Base-by-base conservation (phyloP, 192 early-diverging fungal species). In the Coemansia sp. region DNA sequence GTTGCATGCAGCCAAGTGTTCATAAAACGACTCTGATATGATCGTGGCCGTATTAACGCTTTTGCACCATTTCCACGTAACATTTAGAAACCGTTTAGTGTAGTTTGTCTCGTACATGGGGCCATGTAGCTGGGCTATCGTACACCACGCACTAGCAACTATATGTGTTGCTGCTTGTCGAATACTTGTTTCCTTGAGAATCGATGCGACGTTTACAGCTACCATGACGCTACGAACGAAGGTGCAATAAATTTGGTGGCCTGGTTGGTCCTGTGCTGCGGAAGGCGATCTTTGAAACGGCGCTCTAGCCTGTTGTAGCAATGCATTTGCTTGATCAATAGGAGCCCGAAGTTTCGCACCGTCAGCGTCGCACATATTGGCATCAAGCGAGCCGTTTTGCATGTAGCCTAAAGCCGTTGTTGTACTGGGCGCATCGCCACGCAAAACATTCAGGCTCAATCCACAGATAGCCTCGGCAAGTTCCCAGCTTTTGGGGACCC, bases 1-100 rank as follows among this genome's bases (percentile, higher is more conserved):
- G 60, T 72, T 75, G 21, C 52, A 48, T n/a, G 67, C 60, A 36
- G 38, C 66, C 7, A 83, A 52, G 49, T 75, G 62, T 11, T 26
- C 41, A 0, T 56, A 21, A 23, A 83, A 34, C 6, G 61, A 30
- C 2, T 39, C 30, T 1, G 55, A 15, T 46, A 83, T 46, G 1
- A 48, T 14, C 0, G 14, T 11, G 16, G 44, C 65, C 8, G 55
- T 66, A 24, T 57, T 60, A 56, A 66, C 55, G 44, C 41, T 59
- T 51, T 4, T 63, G 60, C 72, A 77, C 81, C 81, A 83, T 2
- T 30, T 60, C 81, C 81, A 83, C 8, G 81, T 63, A 24, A 33
- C 24, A 18, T 60, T 55, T 26, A 83, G 61, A 43, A 78, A 78
- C 5, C 63, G 62, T 21, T 68, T 70, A 1, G 57, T 59, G 35